Percentiles rank a stretch among this genome's conserved stretches.
These are phyloP conservation scores for Mucor mucedo DNA, from an alignment of 371 early-diverging fungal species.

Conservation along the genomic window DNA sequence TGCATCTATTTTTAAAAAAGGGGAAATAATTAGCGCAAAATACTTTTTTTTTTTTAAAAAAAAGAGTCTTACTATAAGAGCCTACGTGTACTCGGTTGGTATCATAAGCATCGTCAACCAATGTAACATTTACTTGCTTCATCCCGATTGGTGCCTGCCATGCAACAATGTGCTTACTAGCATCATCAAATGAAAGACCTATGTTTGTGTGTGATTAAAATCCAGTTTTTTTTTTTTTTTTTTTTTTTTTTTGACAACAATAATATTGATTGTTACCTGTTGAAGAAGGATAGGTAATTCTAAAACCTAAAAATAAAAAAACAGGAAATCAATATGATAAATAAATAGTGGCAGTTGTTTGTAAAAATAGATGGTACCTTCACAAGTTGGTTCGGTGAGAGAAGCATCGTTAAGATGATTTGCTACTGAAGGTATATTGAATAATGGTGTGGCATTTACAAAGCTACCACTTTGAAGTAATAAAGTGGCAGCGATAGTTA, in stretches of 20 bases:
- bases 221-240: background rate
- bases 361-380: conserved; percentile 5
- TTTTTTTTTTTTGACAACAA: background rate
- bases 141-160: conserved; percentile 39
- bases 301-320: conserved; percentile 30
- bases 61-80: conserved; percentile 35
- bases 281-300: conserved; percentile 39
- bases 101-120: conserved; percentile 26
- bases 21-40: background rate
- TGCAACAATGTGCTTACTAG: conserved; percentile 42
- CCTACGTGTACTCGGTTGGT: conserved; percentile 28
- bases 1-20: conserved; percentile 30
- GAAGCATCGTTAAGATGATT: conserved; percentile 35
- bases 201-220: background rate
- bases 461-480: conserved; percentile 43
- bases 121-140: conserved; percentile 39
- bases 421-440: conserved; percentile 23
- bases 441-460: conserved; percentile 50
- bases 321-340: background rate
- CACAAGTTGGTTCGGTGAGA: conserved; percentile 12
- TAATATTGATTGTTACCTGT: conserved; percentile 19
- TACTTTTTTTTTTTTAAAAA: background rate
- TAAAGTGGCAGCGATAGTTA: conserved; percentile 41
- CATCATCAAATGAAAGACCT: conserved; percentile 43
- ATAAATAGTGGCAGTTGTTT: background rate